Evolutionary conservation across 2,329 filamentous ascomycete species (phyloP), one percentile per base, ranked within the genome.

Genomic region (Aspergillus caelatus): DNA sequence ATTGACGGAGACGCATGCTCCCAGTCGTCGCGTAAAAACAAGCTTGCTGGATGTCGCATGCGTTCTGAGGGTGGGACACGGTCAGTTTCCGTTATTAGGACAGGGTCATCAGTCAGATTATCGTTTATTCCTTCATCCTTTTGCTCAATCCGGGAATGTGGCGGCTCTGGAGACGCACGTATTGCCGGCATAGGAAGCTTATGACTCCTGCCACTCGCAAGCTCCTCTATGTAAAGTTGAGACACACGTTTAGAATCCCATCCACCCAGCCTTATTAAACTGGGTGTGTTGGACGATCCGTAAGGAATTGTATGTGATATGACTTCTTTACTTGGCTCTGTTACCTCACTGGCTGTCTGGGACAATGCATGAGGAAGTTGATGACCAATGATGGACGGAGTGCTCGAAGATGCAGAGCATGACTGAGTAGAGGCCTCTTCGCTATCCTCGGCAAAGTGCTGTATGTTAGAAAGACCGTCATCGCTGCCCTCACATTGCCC

Each of bases 231-330:
- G 70, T 85, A 87, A n/a, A 85, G 78, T 64, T 85, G 83, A 3
- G 83, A 84, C 3, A 84, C 82, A 62, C 83, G 83, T 61, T 82
- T 84, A 1, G 84, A 83, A 58, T 84, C 83, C 82, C 84, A 87
- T 39, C 82, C 80, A 9, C 81, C 81, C 63, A 84, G 79, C 65
- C 82, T 81, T n/a, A 82, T 83, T 59, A 87, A 73, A 58, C 82
- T 81, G 16, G 84, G 84, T 12, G 84, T 83, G n/a, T 81, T 77
- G 7, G 79, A 77, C 45, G 83, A 77, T 5, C 81, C 74, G 62
- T 82, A 78, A 6, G 75, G 72, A 55, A 77, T 72, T 58, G 81
- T 77, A 58, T 80, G 80, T 36, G 79, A 72, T 59, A 53, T 65
- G 57, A 62, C 71, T 56, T 72, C 75, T 67, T 64, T 34, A 67